Base-by-base conservation (phyloP, 805 yeast genomes). In the Candida sakaeoensis region DNA sequence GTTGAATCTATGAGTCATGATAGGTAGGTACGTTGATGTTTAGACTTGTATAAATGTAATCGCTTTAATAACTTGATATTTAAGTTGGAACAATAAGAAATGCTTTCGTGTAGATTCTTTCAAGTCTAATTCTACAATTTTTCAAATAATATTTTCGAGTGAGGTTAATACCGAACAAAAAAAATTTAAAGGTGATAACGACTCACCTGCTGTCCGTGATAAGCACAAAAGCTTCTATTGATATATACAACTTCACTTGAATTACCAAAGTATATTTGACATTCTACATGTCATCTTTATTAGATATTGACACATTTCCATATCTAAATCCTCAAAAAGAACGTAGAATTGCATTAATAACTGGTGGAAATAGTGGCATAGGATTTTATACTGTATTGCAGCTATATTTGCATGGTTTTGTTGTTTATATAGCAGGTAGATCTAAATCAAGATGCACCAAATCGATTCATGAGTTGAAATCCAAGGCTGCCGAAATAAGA, bases 281-380 rank as follows among this genome's bases (percentile, higher is more conserved):
- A n/a, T 23, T 10, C 24, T 15, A 13, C 31, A 34, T 34, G 37
- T 36, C 40, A 36, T 17, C 34, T 8, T 26, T 27, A n/a, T 35
- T 33, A 12, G 40, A 33, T n/a, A 17, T 43, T 7, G 72, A 72
- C 34, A 45, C 61, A 1, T 60, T 81, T 21, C 90, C 93, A 0
- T 85, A 80, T 57, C 60, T 67, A 48, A 66, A 84, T 48, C 89
- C 89, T 0, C 45, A 49, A 1, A 45, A 46, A 2, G 77, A 74
- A 19, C 68, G 85, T 32, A 71, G 79, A 41, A 80, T 84, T 3
- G 89, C 86, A 2, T 63, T 87, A 5, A 78, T 87, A 22, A 82
- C 93, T 0, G 95, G 95, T 2, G 95, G 93, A 5, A 84, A 81
- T 50, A 74, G 83, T 41, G 95, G 95, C 0, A 75, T 85, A 14